Evolutionary conservation across 2,329 filamentous ascomycete species (phyloP), one percentile per base, ranked within the genome.

Genomic region (Penicillium sp.): DNA sequence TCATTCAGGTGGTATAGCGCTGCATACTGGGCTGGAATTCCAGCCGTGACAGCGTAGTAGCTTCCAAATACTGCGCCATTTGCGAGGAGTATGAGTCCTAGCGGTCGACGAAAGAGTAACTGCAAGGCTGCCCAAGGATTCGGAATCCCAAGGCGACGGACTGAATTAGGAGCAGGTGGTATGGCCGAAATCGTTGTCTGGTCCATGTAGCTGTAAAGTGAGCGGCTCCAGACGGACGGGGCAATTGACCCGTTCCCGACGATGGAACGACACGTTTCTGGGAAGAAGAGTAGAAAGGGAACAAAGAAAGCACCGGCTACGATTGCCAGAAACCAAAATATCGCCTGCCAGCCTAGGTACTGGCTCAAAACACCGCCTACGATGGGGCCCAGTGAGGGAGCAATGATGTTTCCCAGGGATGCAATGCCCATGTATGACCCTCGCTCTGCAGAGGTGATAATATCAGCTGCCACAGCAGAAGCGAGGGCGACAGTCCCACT

Each of bases 291-390:
- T 4, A 58, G 9, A 1, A 62, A 33, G 0, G 45, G 45, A 2
- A 58, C 11, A 15, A 54, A 47, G 15, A 59, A 64, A 1, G 52
- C 45, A 0, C 56, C 61, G 0, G 66, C 59, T 18, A 69, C 54
- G 13, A 76, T 71, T 7, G 69, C 59, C 2, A 79, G 59, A 41
- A 77, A 75, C 73, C 74, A 78, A 47, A 79, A 79, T 5, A 78
- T 69, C 2, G 66, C 64, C 26, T 67, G 59, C 75, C 75, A 79
- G 0, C 74, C 75, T 0, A 77, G 49, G 27, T 66, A 65, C 33
- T 73, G 67, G 0, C 68, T 63, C 0, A 79, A 45, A 0, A 70
- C 54, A 6, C 75, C 76, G 0, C 75, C 76, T 16, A 79, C 68
- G 0, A 76, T 65, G 0, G 77, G 76, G 0, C 71, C 74, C 7